Evolutionary conservation across 345 rosid genomes (phyloP).

Genomic region (Gossypium thurberi): DNA sequence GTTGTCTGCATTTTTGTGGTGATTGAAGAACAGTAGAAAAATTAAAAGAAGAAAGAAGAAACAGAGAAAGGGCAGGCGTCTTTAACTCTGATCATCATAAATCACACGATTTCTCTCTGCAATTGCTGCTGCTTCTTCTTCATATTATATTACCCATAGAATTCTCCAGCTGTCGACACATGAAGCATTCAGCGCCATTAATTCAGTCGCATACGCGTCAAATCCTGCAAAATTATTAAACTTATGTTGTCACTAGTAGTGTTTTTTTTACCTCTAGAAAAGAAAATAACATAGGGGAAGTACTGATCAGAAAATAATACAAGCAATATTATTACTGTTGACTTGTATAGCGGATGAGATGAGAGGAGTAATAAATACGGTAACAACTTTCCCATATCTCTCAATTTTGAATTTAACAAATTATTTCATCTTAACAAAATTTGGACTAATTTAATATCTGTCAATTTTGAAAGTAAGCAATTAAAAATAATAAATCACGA

Average conservation of each 20-base stretch:
- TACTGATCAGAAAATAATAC: too few relatives aligned
- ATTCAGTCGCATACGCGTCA: not conserved
- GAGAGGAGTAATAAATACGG: too few relatives aligned
- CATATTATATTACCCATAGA: not conserved
- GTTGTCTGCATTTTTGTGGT: not conserved
- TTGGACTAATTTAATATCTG: accelerated
- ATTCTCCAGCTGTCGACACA: constrained; percentile 20
- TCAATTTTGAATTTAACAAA: too few relatives aligned
- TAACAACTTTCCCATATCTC: too few relatives aligned
- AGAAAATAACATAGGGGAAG: too few relatives aligned
- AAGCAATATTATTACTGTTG: too few relatives aligned
- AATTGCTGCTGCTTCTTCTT: constrained; percentile 12
- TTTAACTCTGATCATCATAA: too few relatives aligned
- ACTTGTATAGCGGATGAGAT: too few relatives aligned
- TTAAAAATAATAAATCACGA: too few relatives aligned
- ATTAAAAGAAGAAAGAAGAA: not conserved
- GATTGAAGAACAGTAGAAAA: constrained; percentile 11
- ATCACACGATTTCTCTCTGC: constrained; percentile 18
- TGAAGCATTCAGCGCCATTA: constrained; percentile 7
- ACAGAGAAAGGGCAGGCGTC: not conserved
- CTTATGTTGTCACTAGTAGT: not conserved
- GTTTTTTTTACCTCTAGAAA: too few relatives aligned
- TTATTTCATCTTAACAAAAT: too few relatives aligned
- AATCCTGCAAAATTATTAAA: not conserved
- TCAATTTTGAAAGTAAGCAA: too few relatives aligned